Evolutionary conservation across 257 asterid genomes (phyloP).

Genomic region (Haberlea rhodopensis): DNA sequence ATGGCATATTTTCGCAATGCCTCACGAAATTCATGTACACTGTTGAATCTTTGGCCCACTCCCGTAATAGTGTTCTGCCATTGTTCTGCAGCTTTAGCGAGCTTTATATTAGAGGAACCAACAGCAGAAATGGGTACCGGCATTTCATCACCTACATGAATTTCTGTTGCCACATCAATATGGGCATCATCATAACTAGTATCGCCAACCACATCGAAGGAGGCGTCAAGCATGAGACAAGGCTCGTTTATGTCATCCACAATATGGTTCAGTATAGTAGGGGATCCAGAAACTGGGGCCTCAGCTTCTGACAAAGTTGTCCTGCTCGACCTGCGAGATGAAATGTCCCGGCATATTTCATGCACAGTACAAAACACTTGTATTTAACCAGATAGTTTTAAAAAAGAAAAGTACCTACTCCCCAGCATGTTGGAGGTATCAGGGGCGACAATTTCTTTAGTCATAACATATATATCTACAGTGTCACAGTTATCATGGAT

Average conservation of each 20-base stretch:
- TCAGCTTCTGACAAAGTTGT: conserved; percentile 81
- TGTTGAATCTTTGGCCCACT: conserved; percentile 94
- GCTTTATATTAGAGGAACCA: conserved; percentile 57
- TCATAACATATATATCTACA: conserved; percentile 72
- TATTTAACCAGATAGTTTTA: conserved; percentile 24
- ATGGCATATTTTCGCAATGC: conserved; percentile 85
- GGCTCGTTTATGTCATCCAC: conserved; percentile 66
- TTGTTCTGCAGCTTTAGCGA: conserved; percentile 73
- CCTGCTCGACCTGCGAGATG: conserved; percentile 85
- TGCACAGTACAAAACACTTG: conserved; percentile 24
- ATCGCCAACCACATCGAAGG: conserved; percentile 75
- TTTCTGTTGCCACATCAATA: conserved; percentile 47
- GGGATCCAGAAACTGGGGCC: conserved; percentile 57
- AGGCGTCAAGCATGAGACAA: conserved; percentile 50
- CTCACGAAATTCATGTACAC: conserved; percentile 96
- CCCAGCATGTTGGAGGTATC: conserved; percentile 82
- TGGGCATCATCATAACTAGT: conserved; percentile 49
- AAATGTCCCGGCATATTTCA: conserved; percentile 30
- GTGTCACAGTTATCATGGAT: conserved; percentile 66
- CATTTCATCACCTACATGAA: conserved; percentile 44
- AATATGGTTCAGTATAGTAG: conserved; percentile 49
- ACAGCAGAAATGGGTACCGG: conserved; percentile 47
- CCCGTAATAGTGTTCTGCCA: conserved; percentile 93
- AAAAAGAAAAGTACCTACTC: conserved; percentile 81
- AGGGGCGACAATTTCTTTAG: conserved; percentile 68